Evolutionary conservation across 1,284 basidiomycete genomes (phyloP), one percentile per base, ranked within the genome.

Genomic region (Crocinoboletus sp.): DNA sequence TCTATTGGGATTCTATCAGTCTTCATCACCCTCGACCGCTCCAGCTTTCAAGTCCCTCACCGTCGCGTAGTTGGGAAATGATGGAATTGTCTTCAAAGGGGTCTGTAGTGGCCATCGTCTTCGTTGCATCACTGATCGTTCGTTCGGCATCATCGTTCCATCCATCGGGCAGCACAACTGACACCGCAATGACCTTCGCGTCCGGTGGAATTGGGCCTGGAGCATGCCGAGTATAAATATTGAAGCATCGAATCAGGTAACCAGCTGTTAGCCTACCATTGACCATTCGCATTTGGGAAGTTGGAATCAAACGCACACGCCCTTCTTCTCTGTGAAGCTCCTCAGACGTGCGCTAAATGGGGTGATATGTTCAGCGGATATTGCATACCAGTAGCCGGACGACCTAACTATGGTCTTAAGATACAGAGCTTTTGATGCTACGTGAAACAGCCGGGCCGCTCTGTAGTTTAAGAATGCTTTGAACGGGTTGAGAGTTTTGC

Each of bases 401-500:
- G 5, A 38, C 4, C n/a, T 4, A 17, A 57, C 52, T 32, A 10
- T 43, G 2, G 54, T 54, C 2, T 27, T 0, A 12, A 24, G 13
- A 2, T 6, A 54, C 16, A 56, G 0, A 6, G 13, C 5, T 25
- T 4, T 45, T 3, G 51, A 16, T 15, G 6, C 43, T 10, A 28
- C 35, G 15, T 41, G 51, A 6, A 57, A 56, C 7, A 43, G 2
- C 9, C 40, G 51, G 1, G 28, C 31, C 1, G 33, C 15, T 43
- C 25, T 36, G 27, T 41, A 41, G 22, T 51, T 45, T 4, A 0
- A 13, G 15, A 50, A 16, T 1, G 4, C 23, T 22, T 50, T 56
- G 20, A 56, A n/a, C 1, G 42, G 54, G 6, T 56, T 53, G 13
- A 45, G 4, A 13, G 35, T 50, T 25, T 32, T 53, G 25, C 16